Evolutionary conservation across 164 flowering plant genomes (phyloP).

Genomic region (Berberis vulgaris): DNA sequence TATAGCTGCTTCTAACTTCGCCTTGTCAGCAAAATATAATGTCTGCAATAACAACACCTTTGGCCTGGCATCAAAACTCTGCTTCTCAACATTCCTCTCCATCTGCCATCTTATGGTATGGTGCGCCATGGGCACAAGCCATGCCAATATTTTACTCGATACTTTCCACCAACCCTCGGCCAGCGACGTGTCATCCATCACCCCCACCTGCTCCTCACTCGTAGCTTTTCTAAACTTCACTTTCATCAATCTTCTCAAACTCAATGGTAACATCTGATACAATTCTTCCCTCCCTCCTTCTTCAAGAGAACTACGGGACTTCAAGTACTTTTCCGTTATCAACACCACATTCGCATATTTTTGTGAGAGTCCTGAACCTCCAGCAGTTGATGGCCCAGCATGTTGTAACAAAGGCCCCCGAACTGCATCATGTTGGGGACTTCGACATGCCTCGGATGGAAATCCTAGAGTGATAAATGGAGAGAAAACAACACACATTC

Average conservation of each 20-base stretch:
- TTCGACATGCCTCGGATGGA: no score
- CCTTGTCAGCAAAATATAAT: conserved; percentile 59
- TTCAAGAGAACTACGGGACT: conserved; percentile 14
- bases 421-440: no score
- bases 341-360: conserved; percentile 62
- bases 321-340: conserved; percentile 27
- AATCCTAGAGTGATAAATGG: conserved; percentile 16
- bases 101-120: conserved; percentile 59
- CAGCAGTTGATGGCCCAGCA: conserved; percentile 50
- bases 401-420: conserved; percentile 8
- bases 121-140: conserved; percentile 75
- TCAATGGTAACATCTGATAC: conserved; percentile 59
- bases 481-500: conserved; percentile 45
- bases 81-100: conserved; percentile 59
- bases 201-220: conserved; percentile 9
- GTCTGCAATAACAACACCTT: conserved; percentile 62
- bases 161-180: conserved; percentile 61
- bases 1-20: conserved; percentile 77
- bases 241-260: conserved; percentile 27
- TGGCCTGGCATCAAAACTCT: conserved; percentile 37
- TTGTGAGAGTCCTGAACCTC: conserved; percentile 54
- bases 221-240: conserved; percentile 28
- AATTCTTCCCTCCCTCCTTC: conserved; percentile 28
- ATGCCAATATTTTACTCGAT: conserved; percentile 36
- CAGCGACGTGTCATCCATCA: conserved; percentile 12